Percentiles rank a stretch among this genome's conserved stretches.
phyloP scores from a whole-genome alignment of 805 yeast genomes.

The Teunomyces lycoperdinae region DNA sequence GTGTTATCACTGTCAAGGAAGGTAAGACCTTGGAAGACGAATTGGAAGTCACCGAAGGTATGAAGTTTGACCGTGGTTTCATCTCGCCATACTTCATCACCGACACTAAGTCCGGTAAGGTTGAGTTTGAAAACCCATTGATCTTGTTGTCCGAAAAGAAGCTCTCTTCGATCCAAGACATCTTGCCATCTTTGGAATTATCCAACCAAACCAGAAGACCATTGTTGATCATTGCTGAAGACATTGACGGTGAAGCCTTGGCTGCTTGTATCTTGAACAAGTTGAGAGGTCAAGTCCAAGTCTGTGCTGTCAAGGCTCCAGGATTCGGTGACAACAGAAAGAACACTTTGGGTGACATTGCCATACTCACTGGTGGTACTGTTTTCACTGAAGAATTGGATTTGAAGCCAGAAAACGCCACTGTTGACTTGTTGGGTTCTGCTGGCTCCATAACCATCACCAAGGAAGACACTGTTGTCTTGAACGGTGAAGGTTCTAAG shows the following conservation, averaged over 20 bases:
- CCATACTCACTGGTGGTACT: conserved; percentile 92
- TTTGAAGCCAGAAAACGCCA: conserved; percentile 92
- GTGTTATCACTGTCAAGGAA: conserved; percentile 96
- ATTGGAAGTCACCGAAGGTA: conserved; percentile 94
- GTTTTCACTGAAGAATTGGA: conserved; percentile 90
- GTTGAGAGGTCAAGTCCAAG: conserved; percentile 97
- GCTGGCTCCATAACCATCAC: conserved; percentile 90
- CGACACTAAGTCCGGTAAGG: conserved; percentile 87
- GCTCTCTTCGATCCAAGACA: conserved; percentile 84
- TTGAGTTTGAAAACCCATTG: conserved; percentile 92
- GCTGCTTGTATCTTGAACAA: conserved; percentile 98
- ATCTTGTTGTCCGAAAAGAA: conserved; percentile 88
- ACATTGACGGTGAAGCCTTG: conserved; percentile 95
- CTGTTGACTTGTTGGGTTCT: conserved; percentile 84
- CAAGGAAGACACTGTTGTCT: conserved; percentile 90
- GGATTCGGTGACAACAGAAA: conserved; percentile 99
- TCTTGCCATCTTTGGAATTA: conserved; percentile 88
- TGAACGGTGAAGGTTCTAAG: conserved; percentile 89
- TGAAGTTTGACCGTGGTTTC: conserved; percentile 97
- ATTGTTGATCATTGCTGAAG: conserved; percentile 89
- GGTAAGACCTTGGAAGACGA: conserved; percentile 97
- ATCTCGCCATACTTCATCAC: conserved; percentile 96
- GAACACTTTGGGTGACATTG: conserved; percentile 93
- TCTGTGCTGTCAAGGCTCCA: conserved; percentile 96
- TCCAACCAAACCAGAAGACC: conserved; percentile 94